phyloP scores from a whole-genome alignment of 345 rosid genomes.

The Noccaea caerulescens region DNA sequence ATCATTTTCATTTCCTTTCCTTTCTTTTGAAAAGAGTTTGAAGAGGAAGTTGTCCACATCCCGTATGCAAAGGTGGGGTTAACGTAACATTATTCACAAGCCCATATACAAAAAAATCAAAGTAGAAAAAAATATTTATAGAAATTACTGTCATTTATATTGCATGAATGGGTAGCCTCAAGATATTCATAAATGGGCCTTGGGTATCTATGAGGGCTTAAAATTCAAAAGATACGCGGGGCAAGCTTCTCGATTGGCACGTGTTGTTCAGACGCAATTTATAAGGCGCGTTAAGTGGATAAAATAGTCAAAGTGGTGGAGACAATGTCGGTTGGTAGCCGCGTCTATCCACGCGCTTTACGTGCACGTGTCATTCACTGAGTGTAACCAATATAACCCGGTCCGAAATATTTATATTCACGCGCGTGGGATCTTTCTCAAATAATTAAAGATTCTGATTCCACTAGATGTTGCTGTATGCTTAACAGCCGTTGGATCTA shows the following conservation, averaged over 20 bases:
- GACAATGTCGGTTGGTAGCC: constrained; percentile 39
- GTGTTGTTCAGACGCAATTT: constrained; percentile 25
- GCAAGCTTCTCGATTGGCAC: constrained; percentile 14
- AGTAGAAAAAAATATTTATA: neutral
- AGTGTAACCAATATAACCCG: neutral
- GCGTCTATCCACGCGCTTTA: constrained; percentile 10
- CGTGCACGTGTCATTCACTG: neutral
- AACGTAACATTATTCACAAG: neutral
- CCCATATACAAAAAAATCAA: neutral
- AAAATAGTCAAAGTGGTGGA: constrained; percentile 42
- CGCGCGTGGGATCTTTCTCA: constrained; percentile 18
- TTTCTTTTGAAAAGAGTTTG: neutral
- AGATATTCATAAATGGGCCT: constrained; percentile 4
- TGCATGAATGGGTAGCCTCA: neutral
- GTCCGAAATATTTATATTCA: neutral
- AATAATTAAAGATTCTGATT: constrained; percentile 14
- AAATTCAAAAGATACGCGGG: constrained; percentile 1
- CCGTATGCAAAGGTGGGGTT: neutral
- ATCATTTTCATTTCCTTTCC: constrained; percentile 3
- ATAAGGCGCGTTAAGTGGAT: constrained; percentile 45
- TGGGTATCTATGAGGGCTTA: neutral
- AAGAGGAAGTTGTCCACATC: neutral
- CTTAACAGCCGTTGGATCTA: constrained; percentile 43
- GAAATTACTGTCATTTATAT: neutral
- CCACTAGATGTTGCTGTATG: constrained; percentile 3